These are phyloP conservation scores for Heterobasidion parviporum DNA, from an alignment of 1,284 basidiomycete species.

Conservation along the genomic window DNA sequence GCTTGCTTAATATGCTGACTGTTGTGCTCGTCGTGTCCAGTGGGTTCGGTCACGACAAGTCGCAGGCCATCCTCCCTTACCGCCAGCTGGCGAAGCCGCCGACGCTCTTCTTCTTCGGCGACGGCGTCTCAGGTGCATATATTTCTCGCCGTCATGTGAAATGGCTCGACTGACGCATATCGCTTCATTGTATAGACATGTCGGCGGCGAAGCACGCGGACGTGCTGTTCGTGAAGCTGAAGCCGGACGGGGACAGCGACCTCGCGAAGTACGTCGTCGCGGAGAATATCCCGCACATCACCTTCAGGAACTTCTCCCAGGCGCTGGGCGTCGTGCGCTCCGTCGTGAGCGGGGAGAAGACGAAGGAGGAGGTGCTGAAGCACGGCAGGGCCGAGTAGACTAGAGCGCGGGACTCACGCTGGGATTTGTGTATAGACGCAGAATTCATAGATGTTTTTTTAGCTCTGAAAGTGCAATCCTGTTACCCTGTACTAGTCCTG, in stretches of 20 bases:
- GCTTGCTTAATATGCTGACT: not conserved
- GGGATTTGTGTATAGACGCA: too few species aligned
- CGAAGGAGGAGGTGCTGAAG: slow-evolving; percentile 26
- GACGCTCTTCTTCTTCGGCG: slow-evolving; percentile 89
- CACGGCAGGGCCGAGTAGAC: slow-evolving; percentile 5
- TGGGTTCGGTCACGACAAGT: slow-evolving; percentile 90
- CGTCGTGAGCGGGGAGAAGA: slow-evolving; percentile 54
- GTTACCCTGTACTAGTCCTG: too few species aligned
- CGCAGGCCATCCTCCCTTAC: slow-evolving; percentile 85
- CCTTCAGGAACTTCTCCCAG: slow-evolving; percentile 59
- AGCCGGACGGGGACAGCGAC: slow-evolving; percentile 76
- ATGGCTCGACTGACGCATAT: not conserved
- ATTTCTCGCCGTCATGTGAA: not conserved
- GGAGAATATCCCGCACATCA: slow-evolving; percentile 59
- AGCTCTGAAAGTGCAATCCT: too few species aligned
- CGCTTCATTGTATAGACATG: slow-evolving; percentile 47
- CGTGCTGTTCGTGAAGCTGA: slow-evolving; percentile 83
- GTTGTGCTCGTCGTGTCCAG: slow-evolving; percentile 25
- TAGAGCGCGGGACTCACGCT: too few species aligned
- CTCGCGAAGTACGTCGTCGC: slow-evolving; percentile 71
- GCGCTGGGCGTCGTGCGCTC: slow-evolving; percentile 52
- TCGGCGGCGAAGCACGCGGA: slow-evolving; percentile 87
- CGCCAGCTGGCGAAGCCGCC: slow-evolving; percentile 62
- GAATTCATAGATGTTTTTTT: too few species aligned
- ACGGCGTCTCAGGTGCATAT: slow-evolving; percentile 81